These are phyloP conservation scores for Quercus tomentella DNA, from an alignment of 331 rosid species.

Conservation along the genomic window DNA sequence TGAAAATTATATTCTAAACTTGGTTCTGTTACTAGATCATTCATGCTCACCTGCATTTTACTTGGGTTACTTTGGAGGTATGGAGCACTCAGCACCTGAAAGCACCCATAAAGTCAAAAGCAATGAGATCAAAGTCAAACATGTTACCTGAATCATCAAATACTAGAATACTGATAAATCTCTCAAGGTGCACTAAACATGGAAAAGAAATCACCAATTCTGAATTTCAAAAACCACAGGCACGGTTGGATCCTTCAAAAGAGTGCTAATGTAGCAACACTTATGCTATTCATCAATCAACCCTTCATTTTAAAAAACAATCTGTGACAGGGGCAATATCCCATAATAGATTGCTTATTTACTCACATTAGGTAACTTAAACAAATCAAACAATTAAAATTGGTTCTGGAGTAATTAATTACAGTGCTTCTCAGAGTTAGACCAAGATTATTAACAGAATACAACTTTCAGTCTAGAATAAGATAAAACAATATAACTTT, in stretches of 20 bases:
- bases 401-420: no score
- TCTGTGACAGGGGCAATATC: no score
- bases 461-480: not conserved
- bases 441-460: not conserved
- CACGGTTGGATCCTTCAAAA: not conserved
- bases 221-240: not conserved
- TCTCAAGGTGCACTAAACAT: not conserved
- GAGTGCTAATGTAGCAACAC: not conserved
- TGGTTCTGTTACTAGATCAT: not conserved
- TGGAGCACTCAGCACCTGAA: constrained; percentile 93
- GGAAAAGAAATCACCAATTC: not conserved
- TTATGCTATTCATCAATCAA: no score
- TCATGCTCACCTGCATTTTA: constrained; percentile 64
- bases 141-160: not conserved
- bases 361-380: no score
- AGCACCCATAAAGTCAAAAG: constrained; percentile 9
- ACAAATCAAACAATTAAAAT: no score
- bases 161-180: not conserved
- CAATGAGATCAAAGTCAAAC: constrained; percentile 21
- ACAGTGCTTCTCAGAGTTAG: no score
- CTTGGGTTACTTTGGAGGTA: constrained; percentile 61
- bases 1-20: not conserved
- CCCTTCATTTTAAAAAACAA: no score
- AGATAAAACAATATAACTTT: not conserved
- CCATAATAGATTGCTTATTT: no score